Percentiles rank a stretch among this genome's conserved stretches.
Evolutionary conservation across 2,329 filamentous ascomycete species (phyloP).

Genomic region (Sporothrix pseudoabietina): DNA sequence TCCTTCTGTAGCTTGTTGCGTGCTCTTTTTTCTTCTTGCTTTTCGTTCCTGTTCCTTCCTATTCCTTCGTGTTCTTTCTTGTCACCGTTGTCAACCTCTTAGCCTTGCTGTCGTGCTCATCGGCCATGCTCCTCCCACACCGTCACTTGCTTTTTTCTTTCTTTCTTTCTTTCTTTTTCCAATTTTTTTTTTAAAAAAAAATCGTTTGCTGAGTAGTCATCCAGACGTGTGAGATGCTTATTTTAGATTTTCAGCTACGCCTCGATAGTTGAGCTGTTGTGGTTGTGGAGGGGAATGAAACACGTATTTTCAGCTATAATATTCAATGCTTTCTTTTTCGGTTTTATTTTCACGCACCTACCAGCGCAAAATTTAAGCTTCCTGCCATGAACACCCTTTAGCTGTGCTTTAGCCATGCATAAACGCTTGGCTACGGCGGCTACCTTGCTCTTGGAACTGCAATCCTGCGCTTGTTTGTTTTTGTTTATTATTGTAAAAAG

Average conservation of each 20-base stretch:
- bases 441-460: neutral
- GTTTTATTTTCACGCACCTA: neutral
- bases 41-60: neutral
- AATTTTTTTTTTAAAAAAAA: no score
- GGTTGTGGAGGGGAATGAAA: neutral
- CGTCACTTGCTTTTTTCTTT: conserved; percentile 1
- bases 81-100: neutral
- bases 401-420: neutral
- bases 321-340: conserved; percentile 7
- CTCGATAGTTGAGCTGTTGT: neutral
- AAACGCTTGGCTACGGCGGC: neutral
- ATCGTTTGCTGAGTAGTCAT: neutral
- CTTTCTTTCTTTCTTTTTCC: no score
- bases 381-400: no score
- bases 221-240: no score
- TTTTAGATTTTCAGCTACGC: neutral
- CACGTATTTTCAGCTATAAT: neutral
- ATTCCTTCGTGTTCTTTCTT: conserved; percentile 1
- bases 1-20: neutral
- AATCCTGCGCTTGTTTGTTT: neutral
- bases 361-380: neutral
- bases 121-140: neutral
- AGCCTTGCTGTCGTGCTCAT: neutral
- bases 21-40: neutral
- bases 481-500: neutral